phyloP scores from a whole-genome alignment of 805 yeast genomes.

The Starmera amethionina region DNA sequence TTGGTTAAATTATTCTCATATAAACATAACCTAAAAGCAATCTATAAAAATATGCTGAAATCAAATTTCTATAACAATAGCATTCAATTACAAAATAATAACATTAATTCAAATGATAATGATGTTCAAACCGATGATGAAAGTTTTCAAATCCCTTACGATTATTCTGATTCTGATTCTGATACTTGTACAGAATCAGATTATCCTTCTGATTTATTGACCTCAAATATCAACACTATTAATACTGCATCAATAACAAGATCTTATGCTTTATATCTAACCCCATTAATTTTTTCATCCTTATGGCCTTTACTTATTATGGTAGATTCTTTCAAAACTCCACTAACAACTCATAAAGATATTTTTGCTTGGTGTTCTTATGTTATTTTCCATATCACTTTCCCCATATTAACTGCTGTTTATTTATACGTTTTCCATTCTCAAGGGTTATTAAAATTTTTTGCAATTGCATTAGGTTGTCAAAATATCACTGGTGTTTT shows the following conservation, averaged over 20 bases:
- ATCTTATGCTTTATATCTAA: conserved; percentile 7
- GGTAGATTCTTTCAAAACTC: conserved; percentile 30
- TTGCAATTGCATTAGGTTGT: conserved; percentile 43
- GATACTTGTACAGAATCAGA: background rate
- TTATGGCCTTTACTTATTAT: conserved; percentile 43
- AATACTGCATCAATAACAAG: conserved; percentile 3
- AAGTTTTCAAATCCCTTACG: no score
- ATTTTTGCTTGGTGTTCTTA: conserved; percentile 52
- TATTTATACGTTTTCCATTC: conserved; percentile 59
- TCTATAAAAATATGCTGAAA: conserved; percentile 8
- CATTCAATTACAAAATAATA: no score
- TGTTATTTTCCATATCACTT: conserved; percentile 50
- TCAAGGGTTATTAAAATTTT: conserved; percentile 50
- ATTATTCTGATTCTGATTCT: no score
- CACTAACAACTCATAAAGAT: conserved; percentile 37
- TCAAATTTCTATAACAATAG: no score
- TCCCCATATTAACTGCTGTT: conserved; percentile 51
- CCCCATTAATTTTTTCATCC: conserved; percentile 28
- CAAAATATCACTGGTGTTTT: conserved; percentile 52
- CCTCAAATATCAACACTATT: background rate
- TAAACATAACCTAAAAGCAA: conserved; percentile 15
- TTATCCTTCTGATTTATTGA: background rate
- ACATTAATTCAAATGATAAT: background rate
- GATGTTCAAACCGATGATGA: background rate
- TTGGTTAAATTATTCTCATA: conserved; percentile 18